These are phyloP conservation scores for Trichoderma endophyticum DNA, from an alignment of 2,329 filamentous ascomycete species.

Conservation along the genomic window DNA sequence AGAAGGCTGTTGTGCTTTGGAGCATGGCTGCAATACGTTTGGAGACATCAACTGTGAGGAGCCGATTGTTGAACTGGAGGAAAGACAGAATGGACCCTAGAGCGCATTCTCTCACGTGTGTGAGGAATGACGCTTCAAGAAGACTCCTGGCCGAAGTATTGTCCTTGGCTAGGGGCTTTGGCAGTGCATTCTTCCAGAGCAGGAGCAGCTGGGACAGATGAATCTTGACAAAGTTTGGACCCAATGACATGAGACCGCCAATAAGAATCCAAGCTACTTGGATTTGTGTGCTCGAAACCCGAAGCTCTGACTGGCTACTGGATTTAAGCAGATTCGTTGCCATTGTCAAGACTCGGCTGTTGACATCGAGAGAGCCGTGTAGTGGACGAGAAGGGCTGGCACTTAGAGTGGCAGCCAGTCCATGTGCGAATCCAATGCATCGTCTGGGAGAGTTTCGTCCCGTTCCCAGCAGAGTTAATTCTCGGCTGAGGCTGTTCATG, in stretches of 20 bases:
- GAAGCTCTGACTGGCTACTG: constrained; percentile 84
- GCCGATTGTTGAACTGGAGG: constrained; percentile 84
- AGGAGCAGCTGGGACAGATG: constrained; percentile 90
- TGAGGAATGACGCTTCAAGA: constrained; percentile 86
- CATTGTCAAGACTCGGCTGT: constrained; percentile 85
- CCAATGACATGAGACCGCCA: constrained; percentile 91
- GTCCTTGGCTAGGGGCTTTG: constrained; percentile 90
- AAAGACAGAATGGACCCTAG: constrained; percentile 89
- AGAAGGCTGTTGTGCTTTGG: constrained; percentile 86
- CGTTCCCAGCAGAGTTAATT: constrained; percentile 72
- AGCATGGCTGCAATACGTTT: constrained; percentile 91
- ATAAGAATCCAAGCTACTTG: constrained; percentile 98
- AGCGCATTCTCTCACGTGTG: constrained; percentile 92
- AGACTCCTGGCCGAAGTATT: constrained; percentile 80
- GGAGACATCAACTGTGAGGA: constrained; percentile 90
- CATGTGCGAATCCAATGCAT: constrained; percentile 89
- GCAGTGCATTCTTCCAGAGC: constrained; percentile 95
- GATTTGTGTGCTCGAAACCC: constrained; percentile 89
- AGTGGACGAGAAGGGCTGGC: constrained; percentile 84
- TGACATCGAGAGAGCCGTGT: constrained; percentile 93
- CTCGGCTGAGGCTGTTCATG: constrained; percentile 90
- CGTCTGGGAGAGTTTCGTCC: constrained; percentile 75
- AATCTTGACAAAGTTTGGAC: constrained; percentile 98
- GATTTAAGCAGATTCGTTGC: constrained; percentile 90
- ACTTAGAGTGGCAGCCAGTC: constrained; percentile 84